Percentiles rank a stretch among this genome's conserved stretches.
These are phyloP conservation scores for Waitea zeae DNA, from an alignment of 1,284 basidiomycete genomes.

Conservation along the genomic window DNA sequence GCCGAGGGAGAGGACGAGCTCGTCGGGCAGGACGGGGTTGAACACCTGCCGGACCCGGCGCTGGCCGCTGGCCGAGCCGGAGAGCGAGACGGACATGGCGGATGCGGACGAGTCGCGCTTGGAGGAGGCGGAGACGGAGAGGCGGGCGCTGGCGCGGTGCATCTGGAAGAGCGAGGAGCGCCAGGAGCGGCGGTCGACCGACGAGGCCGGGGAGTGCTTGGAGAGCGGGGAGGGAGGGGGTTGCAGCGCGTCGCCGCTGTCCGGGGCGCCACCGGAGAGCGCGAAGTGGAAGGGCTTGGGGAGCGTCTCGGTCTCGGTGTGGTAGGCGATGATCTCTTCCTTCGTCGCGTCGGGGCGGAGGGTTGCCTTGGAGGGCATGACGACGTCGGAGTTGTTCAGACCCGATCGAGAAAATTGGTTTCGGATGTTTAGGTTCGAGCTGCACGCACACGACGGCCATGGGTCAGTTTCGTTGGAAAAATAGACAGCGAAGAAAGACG, in stretches of 20 bases:
- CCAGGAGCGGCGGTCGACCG: slow-evolving; percentile 5
- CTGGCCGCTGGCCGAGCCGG: slow-evolving; percentile 15
- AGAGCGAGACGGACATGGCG: slow-evolving; percentile 20
- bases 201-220: slow-evolving; percentile 1
- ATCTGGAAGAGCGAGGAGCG: slow-evolving; percentile 10
- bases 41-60: slow-evolving; percentile 47
- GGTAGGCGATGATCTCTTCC: slow-evolving; percentile 26
- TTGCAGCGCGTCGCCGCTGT: too few species aligned
- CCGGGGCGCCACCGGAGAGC: slow-evolving; percentile 9
- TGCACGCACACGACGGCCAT: slow-evolving; percentile 5
- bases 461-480: slow-evolving; percentile 1
- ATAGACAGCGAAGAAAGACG: background rate
- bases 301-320: slow-evolving; percentile 25
- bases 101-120: slow-evolving; percentile 7
- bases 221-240: slow-evolving; percentile 7
- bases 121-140: slow-evolving; percentile 14
- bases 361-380: slow-evolving; percentile 33
- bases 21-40: slow-evolving; percentile 51
- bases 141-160: slow-evolving; percentile 15
- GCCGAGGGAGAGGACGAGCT: slow-evolving; percentile 35
- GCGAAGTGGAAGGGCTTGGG: slow-evolving; percentile 30
- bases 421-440: slow-evolving; percentile 6
- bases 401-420: slow-evolving; percentile 24
- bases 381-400: slow-evolving; percentile 23
- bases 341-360: slow-evolving; percentile 17